A percentile compares a stretch with the other conserved stretches of the same genome.
These are phyloP conservation scores for Coemansia sp. DNA, from an alignment of 192 early-diverging fungal species.

Conservation along the genomic window DNA sequence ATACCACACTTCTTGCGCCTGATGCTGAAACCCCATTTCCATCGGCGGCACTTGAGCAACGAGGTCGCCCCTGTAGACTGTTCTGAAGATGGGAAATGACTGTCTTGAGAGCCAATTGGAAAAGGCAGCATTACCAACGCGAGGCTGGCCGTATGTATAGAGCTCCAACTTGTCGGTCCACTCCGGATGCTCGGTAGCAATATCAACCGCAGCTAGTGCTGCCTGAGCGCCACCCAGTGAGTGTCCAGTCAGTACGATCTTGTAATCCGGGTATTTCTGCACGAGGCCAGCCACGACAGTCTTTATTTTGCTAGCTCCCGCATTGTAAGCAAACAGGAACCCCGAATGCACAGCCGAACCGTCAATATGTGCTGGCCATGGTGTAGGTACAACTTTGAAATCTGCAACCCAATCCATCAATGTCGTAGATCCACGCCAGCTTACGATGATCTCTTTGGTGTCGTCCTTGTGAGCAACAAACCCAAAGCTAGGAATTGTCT, in stretches of 20 bases:
- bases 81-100: slow-evolving; percentile 17
- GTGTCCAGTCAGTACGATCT: slow-evolving; percentile 41
- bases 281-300: slow-evolving; percentile 23
- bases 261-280: slow-evolving; percentile 38
- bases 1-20: slow-evolving; percentile 31
- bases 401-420: slow-evolving; percentile 36
- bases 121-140: slow-evolving; percentile 44
- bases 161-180: slow-evolving; percentile 16
- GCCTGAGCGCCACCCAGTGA: slow-evolving; percentile 51
- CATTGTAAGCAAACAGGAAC: slow-evolving; percentile 39
- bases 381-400: slow-evolving; percentile 18
- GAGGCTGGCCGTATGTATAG: slow-evolving; percentile 50
- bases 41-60: slow-evolving; percentile 19
- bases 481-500: slow-evolving; percentile 31
- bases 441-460: slow-evolving; percentile 24
- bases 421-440: slow-evolving; percentile 32
- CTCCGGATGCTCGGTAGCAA: slow-evolving; percentile 22
- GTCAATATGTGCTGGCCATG: slow-evolving; percentile 29
- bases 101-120: slow-evolving; percentile 20
- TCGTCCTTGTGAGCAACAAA: slow-evolving; percentile 45
- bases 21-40: slow-evolving; percentile 25
- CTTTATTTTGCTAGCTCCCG: slow-evolving; percentile 2
- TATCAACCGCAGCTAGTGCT: slow-evolving; percentile 25
- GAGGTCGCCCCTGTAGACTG: slow-evolving; percentile 17
- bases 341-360: slow-evolving; percentile 47